These are phyloP conservation scores for Orbilia quercus DNA, from an alignment of 2,329 filamentous ascomycete genomes.

Conservation along the genomic window DNA sequence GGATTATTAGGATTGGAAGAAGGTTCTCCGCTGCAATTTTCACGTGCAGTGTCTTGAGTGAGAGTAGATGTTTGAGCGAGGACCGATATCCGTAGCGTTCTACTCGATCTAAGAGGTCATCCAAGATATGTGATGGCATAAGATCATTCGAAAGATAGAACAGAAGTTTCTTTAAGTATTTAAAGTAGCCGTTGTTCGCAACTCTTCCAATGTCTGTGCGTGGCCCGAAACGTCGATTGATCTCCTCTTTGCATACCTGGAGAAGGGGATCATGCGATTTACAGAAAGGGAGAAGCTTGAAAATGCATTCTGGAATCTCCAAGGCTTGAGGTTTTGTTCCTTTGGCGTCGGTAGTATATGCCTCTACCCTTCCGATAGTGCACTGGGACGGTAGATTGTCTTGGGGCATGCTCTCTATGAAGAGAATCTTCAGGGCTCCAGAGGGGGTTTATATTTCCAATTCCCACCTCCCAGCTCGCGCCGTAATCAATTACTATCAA, in stretches of 20 bases:
- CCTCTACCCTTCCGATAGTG: slow-evolving; percentile 13
- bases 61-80: slow-evolving; percentile 17
- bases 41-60: slow-evolving; percentile 4
- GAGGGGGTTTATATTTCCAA: slow-evolving; percentile 3
- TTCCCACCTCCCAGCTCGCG: background rate
- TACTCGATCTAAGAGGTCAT: slow-evolving; percentile 7
- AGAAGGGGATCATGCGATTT: background rate
- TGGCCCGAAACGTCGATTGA: background rate
- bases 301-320: background rate
- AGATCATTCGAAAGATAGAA: slow-evolving; percentile 24
- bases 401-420: background rate
- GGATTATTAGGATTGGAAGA: background rate
- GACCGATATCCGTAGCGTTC: slow-evolving; percentile 7
- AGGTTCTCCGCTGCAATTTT: slow-evolving; percentile 10
- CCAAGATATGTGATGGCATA: background rate
- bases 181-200: slow-evolving; percentile 14
- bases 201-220: slow-evolving; percentile 20
- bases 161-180: slow-evolving; percentile 10
- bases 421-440: background rate
- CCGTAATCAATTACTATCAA: no score
- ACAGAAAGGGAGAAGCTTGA: slow-evolving; percentile 12
- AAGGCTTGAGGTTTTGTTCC: background rate
- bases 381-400: background rate
- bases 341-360: background rate
- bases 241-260: background rate